Conservation (phyloP, 306 rosid species). For the Gynostemma pentaphyllum region DNA sequence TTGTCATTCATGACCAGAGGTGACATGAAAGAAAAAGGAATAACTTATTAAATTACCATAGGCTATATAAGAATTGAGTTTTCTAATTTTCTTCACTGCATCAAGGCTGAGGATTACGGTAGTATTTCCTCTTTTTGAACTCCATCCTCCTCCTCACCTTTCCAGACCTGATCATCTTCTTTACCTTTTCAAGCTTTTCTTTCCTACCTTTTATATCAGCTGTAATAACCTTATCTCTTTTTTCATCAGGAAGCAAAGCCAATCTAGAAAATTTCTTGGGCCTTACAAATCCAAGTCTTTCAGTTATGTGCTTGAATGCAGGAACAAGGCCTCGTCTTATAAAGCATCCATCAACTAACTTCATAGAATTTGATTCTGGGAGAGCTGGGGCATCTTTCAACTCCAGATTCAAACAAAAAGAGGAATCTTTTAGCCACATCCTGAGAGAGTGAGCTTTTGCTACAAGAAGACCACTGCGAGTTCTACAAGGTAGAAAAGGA, state of each 20-base stretch:
- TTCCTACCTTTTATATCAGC: constrained; percentile 61
- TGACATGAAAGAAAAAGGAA: neutral
- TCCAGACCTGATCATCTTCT: constrained; percentile 31
- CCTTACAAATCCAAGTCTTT: constrained; percentile 63
- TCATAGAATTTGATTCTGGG: constrained; percentile 65
- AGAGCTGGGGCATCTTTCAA: constrained; percentile 56
- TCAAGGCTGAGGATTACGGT: constrained; percentile 17
- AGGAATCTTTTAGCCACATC: constrained; percentile 95
- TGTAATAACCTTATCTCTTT: constrained; percentile 49
- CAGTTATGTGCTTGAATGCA: constrained; percentile 68
- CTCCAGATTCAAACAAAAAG: constrained; percentile 89
- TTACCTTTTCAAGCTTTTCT: constrained; percentile 65
- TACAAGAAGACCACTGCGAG: constrained; percentile 67
- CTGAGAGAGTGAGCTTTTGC: constrained; percentile 95
- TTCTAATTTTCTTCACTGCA: neutral
- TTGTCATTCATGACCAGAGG: neutral
- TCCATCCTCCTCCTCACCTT: constrained; percentile 31
- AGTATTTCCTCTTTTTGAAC: constrained; percentile 30
- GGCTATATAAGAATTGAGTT: neutral
- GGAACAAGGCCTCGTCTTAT: constrained; percentile 83
- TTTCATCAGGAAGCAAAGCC: constrained; percentile 79
- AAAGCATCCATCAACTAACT: constrained; percentile 72
- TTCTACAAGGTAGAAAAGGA: constrained; percentile 82
- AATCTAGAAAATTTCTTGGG: constrained; percentile 84
- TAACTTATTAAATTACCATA: neutral